phyloP scores from a whole-genome alignment of 1,284 basidiomycete species.

The Trichosporon sp. region DNA sequence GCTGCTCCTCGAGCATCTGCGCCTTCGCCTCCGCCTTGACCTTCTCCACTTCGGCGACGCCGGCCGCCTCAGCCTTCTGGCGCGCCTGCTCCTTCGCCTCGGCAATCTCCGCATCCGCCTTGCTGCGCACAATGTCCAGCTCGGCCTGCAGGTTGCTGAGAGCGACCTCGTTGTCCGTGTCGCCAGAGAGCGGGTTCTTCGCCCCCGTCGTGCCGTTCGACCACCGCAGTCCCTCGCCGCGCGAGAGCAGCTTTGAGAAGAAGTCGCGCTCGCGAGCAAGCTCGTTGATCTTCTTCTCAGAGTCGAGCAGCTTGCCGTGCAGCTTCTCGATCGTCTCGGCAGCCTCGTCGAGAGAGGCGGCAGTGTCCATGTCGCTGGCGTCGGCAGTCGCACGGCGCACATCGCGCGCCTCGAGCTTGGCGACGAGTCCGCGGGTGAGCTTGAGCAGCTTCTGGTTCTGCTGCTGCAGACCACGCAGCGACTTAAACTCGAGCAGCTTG shows the following conservation, averaged over 20 bases:
- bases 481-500: constrained; percentile 81
- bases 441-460: constrained; percentile 80
- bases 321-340: constrained; percentile 76
- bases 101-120: constrained; percentile 61
- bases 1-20: constrained; percentile 57
- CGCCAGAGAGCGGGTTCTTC: constrained; percentile 22
- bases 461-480: constrained; percentile 70
- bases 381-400: constrained; percentile 59
- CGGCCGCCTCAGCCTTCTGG: constrained; percentile 58
- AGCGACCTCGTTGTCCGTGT: constrained; percentile 24
- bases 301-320: constrained; percentile 63
- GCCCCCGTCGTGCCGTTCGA: constrained; percentile 4
- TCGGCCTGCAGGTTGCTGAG: constrained; percentile 30
- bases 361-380: constrained; percentile 29
- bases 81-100: constrained; percentile 64
- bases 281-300: constrained; percentile 66
- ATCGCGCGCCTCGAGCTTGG: constrained; percentile 71
- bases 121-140: constrained; percentile 65
- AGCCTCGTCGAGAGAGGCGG: constrained; percentile 64
- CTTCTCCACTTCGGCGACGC: constrained; percentile 59
- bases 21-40: constrained; percentile 76
- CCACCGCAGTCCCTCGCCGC: constrained; percentile 41
- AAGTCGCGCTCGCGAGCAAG: constrained; percentile 83
- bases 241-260: constrained; percentile 64
- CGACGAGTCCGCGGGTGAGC: constrained; percentile 71